These are phyloP conservation scores for Pyrenochaeta sp. DNA, from an alignment of 2,329 filamentous ascomycete species.

Conservation along the genomic window DNA sequence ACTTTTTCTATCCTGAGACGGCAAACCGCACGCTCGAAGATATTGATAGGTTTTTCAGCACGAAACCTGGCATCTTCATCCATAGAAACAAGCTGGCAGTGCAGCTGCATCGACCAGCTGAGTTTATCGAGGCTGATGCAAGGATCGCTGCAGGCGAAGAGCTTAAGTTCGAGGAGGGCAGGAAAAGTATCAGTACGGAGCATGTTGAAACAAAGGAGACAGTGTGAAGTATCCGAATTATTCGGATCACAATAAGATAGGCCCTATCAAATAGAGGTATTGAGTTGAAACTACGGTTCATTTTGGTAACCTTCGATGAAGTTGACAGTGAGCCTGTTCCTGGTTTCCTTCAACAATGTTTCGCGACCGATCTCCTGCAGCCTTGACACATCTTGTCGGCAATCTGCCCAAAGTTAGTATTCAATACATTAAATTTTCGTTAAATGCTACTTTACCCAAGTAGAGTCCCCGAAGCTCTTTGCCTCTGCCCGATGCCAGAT, in stretches of 20 bases:
- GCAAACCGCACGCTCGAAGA: slow-evolving; percentile 56
- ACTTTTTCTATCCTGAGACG: slow-evolving; percentile 64
- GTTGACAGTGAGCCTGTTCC: slow-evolving; percentile 39
- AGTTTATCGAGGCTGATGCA: slow-evolving; percentile 59
- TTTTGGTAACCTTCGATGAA: slow-evolving; percentile 43
- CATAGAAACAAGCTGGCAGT: slow-evolving; percentile 59
- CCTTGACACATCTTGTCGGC: slow-evolving; percentile 37
- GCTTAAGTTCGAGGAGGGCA: slow-evolving; percentile 6
- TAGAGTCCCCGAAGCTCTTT: slow-evolving; percentile 38
- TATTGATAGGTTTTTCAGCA: slow-evolving; percentile 56
- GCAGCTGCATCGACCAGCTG: slow-evolving; percentile 55
- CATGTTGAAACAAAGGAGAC: slow-evolving; percentile 36
- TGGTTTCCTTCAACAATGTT: slow-evolving; percentile 35
- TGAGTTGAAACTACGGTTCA: slow-evolving; percentile 27
- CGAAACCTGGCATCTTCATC: slow-evolving; percentile 53
- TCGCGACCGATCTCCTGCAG: slow-evolving; percentile 34
- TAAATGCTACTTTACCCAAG: slow-evolving; percentile 21
- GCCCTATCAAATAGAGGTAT: neutral
- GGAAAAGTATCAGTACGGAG: slow-evolving; percentile 24
- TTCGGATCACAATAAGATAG: neutral
- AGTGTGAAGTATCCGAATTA: slow-evolving; percentile 15
- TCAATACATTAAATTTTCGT: neutral
- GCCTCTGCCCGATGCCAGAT: slow-evolving; percentile 36
- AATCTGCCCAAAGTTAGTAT: slow-evolving; percentile 24
- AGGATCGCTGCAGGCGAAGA: slow-evolving; percentile 34